Evolutionary conservation across 2,329 filamentous ascomycete species (phyloP), one percentile per base, ranked within the genome.

Genomic region (Colletotrichum chrysophilum): DNA sequence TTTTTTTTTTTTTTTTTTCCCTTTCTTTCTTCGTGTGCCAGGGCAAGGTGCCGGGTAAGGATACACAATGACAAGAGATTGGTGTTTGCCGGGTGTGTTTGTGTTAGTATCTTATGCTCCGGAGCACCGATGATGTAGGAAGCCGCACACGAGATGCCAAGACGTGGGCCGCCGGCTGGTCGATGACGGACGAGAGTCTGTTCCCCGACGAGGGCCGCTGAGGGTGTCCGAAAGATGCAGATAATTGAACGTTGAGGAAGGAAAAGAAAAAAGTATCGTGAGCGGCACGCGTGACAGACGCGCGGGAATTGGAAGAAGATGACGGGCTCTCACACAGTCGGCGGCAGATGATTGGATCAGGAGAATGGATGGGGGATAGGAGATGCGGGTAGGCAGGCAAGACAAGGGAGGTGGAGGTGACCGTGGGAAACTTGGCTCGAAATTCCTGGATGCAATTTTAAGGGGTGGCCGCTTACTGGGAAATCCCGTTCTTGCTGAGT

Each of bases 201-300:
- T 34, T 28, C 36, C 28, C 21, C 61, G 30, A 48, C 38, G 61
- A 64, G 32, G 13, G 24, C 28, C 58, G 58, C 28, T 21, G 61
- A 48, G 9, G 38, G 38, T n/a, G 38, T 48, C 38, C 38, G 38
- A 48, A 16, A 48, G 38, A 48, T n/a, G 38, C 38, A 48, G 18
- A 48, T 58, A 18, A 43, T 28, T 62, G n/a, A 64, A 34, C 26
- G 26, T 21, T 36, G 10, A 34, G 67, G 36, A 43, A 55, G 18
- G 36, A 14, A 38, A 52, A 66, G 28, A n/a, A 18, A 9, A 66
- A 66, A 43, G 24, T 12, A 61, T 55, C 55, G 32, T 38, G 36
- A 66, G n/a, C n/a, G 62, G 43, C 62, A 72, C 69, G 62, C 55
- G 62, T 61, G 68, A 66, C 60, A 71, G 55, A 56, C 72, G 62